A percentile compares a stretch with the other conserved stretches of the same genome.
phyloP scores from a whole-genome alignment of 345 rosid genomes.

The Rhizophora mangle region DNA sequence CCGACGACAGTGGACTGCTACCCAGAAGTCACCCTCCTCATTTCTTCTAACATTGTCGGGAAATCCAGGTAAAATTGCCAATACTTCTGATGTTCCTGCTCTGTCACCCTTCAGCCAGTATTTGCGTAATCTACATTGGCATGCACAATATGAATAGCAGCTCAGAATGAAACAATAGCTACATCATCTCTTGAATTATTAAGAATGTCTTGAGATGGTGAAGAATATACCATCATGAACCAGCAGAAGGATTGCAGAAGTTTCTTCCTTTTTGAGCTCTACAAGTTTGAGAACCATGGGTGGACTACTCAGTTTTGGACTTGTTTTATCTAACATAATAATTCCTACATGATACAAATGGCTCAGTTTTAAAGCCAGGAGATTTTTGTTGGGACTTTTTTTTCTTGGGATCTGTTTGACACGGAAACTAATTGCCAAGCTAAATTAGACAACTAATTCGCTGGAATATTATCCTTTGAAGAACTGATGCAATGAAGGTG shows the following conservation, averaged over 20 bases:
- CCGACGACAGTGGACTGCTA: conserved; percentile 66
- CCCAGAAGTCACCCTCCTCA: conserved; percentile 85
- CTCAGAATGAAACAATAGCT: neutral
- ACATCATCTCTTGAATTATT: neutral
- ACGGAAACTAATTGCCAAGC: no score
- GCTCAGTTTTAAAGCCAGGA: no score
- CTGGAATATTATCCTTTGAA: no score
- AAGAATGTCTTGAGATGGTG: neutral
- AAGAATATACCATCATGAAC: neutral
- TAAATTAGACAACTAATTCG: no score
- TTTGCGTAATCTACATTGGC: conserved; percentile 53
- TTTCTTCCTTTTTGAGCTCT: neutral
- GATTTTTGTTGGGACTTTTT: no score
- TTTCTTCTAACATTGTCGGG: conserved; percentile 83
- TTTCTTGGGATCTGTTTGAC: no score
- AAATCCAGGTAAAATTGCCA: conserved; percentile 70
- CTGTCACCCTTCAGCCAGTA: conserved; percentile 92
- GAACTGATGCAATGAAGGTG: no score
- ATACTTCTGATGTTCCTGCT: conserved; percentile 68
- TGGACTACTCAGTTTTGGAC: no score
- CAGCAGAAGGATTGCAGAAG: neutral
- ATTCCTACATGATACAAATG: no score
- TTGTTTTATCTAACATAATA: no score
- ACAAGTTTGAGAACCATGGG: no score
- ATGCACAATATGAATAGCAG: neutral